phyloP scores from a whole-genome alignment of 257 asterid genomes.

The Verbascum thapsus region DNA sequence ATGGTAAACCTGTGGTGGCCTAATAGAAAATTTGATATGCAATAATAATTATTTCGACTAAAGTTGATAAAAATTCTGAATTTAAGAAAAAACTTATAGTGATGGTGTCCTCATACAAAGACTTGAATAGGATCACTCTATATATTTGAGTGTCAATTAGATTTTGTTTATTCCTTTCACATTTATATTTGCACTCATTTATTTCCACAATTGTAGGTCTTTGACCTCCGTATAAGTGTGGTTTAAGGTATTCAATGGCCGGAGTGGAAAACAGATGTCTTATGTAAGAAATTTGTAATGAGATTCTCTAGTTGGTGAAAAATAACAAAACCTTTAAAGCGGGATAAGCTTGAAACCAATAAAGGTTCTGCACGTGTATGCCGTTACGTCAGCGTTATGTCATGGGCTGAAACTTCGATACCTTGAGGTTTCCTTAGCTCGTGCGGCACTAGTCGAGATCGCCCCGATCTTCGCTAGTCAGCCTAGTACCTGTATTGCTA shows the following conservation, averaged over 20 bases:
- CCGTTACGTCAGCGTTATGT: too few relatives aligned
- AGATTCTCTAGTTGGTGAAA: too few relatives aligned
- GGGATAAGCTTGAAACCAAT: too few relatives aligned
- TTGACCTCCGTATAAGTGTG: background rate
- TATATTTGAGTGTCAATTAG: constrained; percentile 5
- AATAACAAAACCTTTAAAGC: too few relatives aligned
- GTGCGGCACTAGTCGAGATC: too few relatives aligned
- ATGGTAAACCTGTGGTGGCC: background rate
- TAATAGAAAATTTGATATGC: background rate
- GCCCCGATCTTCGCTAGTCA: too few relatives aligned
- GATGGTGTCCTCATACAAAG: background rate
- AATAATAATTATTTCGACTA: background rate
- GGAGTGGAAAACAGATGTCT: constrained; percentile 7
- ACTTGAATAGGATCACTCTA: constrained; percentile 10
- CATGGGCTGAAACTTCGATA: too few relatives aligned
- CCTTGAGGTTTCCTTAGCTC: too few relatives aligned
- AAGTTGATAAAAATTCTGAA: background rate
- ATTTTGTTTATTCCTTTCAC: constrained; percentile 18
- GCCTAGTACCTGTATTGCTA: too few relatives aligned
- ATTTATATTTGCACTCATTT: background rate
- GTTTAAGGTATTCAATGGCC: background rate
- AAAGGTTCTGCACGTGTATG: too few relatives aligned
- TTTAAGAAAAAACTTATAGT: too few relatives aligned
- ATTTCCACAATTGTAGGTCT: background rate
- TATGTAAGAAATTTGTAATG: too few relatives aligned